Evolutionary conservation across 129 eudicot species (phyloP).

Genomic region (Pittosporum tobira): DNA sequence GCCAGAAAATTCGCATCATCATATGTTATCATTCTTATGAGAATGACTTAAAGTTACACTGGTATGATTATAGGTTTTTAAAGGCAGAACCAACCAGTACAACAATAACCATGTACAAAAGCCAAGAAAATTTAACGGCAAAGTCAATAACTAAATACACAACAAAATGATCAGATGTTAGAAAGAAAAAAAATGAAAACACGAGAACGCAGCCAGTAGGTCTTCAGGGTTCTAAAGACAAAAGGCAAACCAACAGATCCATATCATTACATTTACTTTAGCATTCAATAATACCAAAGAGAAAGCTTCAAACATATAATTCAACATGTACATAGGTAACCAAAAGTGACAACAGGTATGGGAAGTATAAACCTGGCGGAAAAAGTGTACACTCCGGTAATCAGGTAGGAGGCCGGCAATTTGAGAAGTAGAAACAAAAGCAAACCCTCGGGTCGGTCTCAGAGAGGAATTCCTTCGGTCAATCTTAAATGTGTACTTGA

Average conservation of each 20-base stretch:
- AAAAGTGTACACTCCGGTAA: conserved; percentile 55
- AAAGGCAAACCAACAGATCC: not conserved
- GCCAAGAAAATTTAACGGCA: too few species aligned
- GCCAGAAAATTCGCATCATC: too few species aligned
- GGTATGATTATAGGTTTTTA: too few species aligned
- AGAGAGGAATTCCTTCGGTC: conserved; percentile 71
- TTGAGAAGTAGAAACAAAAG: conserved; percentile 70
- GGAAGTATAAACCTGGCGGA: conserved; percentile 65
- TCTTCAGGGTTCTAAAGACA: not conserved
- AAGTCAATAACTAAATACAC: too few species aligned
- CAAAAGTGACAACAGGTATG: not conserved
- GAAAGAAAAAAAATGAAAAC: not conserved
- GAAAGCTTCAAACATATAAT: not conserved
- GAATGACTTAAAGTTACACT: not conserved
- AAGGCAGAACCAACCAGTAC: too few species aligned
- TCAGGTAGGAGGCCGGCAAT: conserved; percentile 85
- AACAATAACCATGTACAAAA: too few species aligned
- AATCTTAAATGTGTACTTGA: conserved; percentile 65
- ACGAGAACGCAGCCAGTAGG: not conserved
- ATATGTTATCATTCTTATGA: not conserved
- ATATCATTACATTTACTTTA: too few species aligned
- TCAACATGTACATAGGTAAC: not conserved
- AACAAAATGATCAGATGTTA: too few species aligned
- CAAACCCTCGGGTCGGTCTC: conserved; percentile 86
- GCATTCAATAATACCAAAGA: not conserved